Conservation (phyloP, 2,329 filamentous ascomycete genomes). For the Fusarium musae region DNA sequence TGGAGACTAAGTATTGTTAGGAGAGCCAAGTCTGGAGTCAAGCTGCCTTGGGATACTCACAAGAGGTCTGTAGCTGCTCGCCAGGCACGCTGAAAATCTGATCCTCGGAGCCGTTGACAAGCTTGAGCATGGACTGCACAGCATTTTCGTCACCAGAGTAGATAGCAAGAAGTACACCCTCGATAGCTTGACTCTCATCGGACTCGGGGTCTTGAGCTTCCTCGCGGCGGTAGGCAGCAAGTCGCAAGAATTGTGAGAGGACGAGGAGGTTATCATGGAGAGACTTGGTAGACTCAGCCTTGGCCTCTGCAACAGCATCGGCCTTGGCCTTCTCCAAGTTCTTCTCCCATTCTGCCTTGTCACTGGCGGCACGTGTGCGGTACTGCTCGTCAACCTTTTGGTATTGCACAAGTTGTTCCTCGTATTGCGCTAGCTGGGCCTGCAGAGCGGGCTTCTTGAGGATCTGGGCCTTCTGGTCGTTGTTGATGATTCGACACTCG, state of each 20-base stretch:
- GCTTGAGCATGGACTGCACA: slow-evolving; percentile 79
- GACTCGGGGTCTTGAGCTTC: slow-evolving; percentile 72
- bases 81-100: slow-evolving; percentile 72
- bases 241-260: slow-evolving; percentile 82
- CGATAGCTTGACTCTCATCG: slow-evolving; percentile 83
- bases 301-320: slow-evolving; percentile 62
- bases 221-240: slow-evolving; percentile 79
- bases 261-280: slow-evolving; percentile 74
- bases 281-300: slow-evolving; percentile 62
- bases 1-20: slow-evolving; percentile 48
- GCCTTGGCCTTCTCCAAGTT: slow-evolving; percentile 65
- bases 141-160: slow-evolving; percentile 82
- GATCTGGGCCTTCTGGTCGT: slow-evolving; percentile 81
- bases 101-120: slow-evolving; percentile 78
- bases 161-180: slow-evolving; percentile 81
- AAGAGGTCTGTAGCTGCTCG: slow-evolving; percentile 74
- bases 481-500: slow-evolving; percentile 77
- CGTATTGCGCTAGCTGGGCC: slow-evolving; percentile 73
- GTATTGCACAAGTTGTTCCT: slow-evolving; percentile 79
- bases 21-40: not conserved
- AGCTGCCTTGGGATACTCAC: slow-evolving; percentile 62
- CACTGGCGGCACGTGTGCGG: slow-evolving; percentile 66
- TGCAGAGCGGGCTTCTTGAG: slow-evolving; percentile 80
- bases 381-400: slow-evolving; percentile 81
- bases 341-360: slow-evolving; percentile 71